These are phyloP conservation scores for Blastobotrys serpentis DNA, from an alignment of 1,139 yeast genomes.

Conservation along the genomic window DNA sequence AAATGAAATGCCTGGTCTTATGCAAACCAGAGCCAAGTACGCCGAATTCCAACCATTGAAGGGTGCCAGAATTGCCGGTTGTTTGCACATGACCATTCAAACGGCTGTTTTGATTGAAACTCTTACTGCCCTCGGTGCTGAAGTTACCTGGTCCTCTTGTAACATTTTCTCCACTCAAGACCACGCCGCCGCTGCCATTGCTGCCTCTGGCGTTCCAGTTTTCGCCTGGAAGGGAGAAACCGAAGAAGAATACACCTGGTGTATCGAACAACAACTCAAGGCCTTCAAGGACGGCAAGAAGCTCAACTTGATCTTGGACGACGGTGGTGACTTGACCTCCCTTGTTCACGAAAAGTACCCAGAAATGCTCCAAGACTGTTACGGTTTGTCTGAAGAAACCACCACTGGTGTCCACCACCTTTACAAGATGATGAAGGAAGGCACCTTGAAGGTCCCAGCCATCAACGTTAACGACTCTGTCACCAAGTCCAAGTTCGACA, in stretches of 20 bases:
- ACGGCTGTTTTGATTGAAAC: conserved; percentile 99
- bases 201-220: conserved; percentile 99
- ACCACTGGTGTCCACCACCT: conserved; percentile 99
- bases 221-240: conserved; percentile 99
- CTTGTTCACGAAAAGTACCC: conserved; percentile 98
- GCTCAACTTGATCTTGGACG: conserved; percentile 97
- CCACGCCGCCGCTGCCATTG: conserved; percentile 99
- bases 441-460: conserved; percentile 95
- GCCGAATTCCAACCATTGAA: conserved; percentile 92
- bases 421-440: conserved; percentile 93
- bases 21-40: conserved; percentile 94
- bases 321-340: conserved; percentile 99
- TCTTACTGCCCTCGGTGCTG: conserved; percentile 96
- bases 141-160: conserved; percentile 99
- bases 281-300: conserved; percentile 96
- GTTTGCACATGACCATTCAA: conserved; percentile 99
- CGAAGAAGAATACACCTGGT: conserved; percentile 99
- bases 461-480: conserved; percentile 99
- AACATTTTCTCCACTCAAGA: conserved; percentile 99
- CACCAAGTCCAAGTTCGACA: conserved; percentile 98
- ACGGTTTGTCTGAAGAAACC: conserved; percentile 98
- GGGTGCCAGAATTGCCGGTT: conserved; percentile 99
- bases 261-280: conserved; percentile 98
- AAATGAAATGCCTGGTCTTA: conserved; percentile 99
- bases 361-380: conserved; percentile 93